These are phyloP conservation scores for Boletales sp. DNA, from an alignment of 768 basidiomycete genomes.

Conservation along the genomic window DNA sequence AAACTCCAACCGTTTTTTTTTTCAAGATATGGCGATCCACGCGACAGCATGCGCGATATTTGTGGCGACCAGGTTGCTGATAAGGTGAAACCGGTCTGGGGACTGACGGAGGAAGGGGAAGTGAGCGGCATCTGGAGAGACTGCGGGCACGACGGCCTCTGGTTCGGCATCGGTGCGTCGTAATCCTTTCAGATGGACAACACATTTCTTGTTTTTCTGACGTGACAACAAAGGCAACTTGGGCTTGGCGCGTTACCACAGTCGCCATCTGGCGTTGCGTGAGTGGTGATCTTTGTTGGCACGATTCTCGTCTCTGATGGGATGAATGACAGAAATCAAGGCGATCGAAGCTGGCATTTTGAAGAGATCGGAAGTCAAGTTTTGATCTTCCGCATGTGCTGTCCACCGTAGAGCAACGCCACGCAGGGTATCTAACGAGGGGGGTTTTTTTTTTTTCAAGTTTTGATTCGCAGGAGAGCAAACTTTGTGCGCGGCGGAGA, in stretches of 20 bases:
- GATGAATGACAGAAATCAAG: slow-evolving; percentile 22
- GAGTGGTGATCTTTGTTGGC: slow-evolving; percentile 6
- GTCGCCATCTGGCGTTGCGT: slow-evolving; percentile 30
- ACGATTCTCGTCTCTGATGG: not conserved
- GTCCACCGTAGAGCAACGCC: no score
- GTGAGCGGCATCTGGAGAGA: slow-evolving; percentile 37
- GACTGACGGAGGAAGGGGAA: slow-evolving; percentile 62
- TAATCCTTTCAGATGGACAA: no score
- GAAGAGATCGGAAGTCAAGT: slow-evolving; percentile 16
- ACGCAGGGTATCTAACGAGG: no score
- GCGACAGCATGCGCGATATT: slow-evolving; percentile 38
- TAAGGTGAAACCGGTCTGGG: slow-evolving; percentile 54
- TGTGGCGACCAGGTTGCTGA: slow-evolving; percentile 44
- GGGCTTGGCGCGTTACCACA: slow-evolving; percentile 25
- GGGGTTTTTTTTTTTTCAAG: no score
- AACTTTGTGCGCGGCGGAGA: no score
- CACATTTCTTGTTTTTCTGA: no score
- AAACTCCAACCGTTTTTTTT: no score
- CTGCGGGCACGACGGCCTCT: slow-evolving; percentile 34
- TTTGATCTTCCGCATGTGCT: slow-evolving; percentile 7
- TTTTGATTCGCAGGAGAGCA: no score
- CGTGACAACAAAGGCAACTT: slow-evolving; percentile 16
- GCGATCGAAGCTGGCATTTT: slow-evolving; percentile 28
- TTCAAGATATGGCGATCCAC: slow-evolving; percentile 45
- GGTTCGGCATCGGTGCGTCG: slow-evolving; percentile 27